phyloP scores from a whole-genome alignment of 1,139 yeast species.

The Candida frijolesensis region DNA sequence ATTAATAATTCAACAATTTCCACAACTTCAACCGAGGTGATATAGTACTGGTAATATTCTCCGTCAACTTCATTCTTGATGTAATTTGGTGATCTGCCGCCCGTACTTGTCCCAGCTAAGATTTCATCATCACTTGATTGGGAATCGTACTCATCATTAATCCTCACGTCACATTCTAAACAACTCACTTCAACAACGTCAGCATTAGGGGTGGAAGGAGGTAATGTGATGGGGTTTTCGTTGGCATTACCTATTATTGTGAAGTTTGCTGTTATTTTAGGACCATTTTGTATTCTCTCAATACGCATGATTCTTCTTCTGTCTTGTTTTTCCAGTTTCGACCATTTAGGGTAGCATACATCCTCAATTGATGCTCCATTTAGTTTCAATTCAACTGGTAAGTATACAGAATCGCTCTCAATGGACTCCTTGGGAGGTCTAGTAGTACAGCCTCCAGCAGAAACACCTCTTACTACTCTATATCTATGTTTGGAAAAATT shows the following conservation, averaged over 20 bases:
- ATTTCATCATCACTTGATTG: slow-evolving; percentile 24
- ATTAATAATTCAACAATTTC: slow-evolving; percentile 63
- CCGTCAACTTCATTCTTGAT: slow-evolving; percentile 20
- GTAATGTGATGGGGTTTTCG: slow-evolving; percentile 44
- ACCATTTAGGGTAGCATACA: slow-evolving; percentile 56
- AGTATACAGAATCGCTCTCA: slow-evolving; percentile 33
- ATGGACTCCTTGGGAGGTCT: slow-evolving; percentile 53
- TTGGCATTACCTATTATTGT: slow-evolving; percentile 54
- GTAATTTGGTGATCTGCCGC: slow-evolving; percentile 17
- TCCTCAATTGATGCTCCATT: slow-evolving; percentile 48
- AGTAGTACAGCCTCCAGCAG: slow-evolving; percentile 60
- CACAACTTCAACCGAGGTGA: slow-evolving; percentile 67
- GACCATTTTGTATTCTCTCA: slow-evolving; percentile 53
- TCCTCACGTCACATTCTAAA: slow-evolving; percentile 45
- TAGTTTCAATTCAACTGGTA: slow-evolving; percentile 50
- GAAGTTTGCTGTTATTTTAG: slow-evolving; percentile 49
- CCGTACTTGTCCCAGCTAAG: slow-evolving; percentile 13
- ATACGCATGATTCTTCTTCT: slow-evolving; percentile 59
- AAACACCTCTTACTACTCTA: slow-evolving; percentile 55
- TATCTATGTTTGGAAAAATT: slow-evolving; percentile 24
- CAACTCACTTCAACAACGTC: slow-evolving; percentile 64
- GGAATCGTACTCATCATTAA: slow-evolving; percentile 27
- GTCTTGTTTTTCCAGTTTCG: slow-evolving; percentile 44
- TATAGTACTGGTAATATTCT: slow-evolving; percentile 46
- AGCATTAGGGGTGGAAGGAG: slow-evolving; percentile 33